Evolutionary conservation across 1,284 basidiomycete species (phyloP).

Genomic region (Xerocomus tenax): DNA sequence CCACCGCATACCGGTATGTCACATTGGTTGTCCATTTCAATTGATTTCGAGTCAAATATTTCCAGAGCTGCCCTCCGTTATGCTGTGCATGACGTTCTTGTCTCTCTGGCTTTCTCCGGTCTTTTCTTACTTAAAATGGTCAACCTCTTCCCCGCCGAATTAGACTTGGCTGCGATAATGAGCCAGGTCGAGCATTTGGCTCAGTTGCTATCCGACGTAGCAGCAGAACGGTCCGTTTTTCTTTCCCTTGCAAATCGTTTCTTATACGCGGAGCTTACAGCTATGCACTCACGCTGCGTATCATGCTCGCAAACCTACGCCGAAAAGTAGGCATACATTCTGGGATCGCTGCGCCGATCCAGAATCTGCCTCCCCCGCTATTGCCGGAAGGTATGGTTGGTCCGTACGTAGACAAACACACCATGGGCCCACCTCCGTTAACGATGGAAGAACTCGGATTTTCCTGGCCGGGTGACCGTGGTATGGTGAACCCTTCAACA

Average conservation of each 20-base stretch:
- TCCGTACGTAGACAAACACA: constrained; percentile 42
- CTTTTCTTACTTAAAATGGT: constrained; percentile 90
- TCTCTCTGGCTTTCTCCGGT: constrained; percentile 86
- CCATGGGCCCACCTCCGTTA: constrained; percentile 52
- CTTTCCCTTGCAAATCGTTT: background rate
- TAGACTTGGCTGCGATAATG: constrained; percentile 67
- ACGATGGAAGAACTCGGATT: constrained; percentile 78
- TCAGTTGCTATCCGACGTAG: constrained; percentile 73
- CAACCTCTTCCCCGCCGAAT: constrained; percentile 72
- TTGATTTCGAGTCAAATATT: constrained; percentile 1
- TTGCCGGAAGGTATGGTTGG: constrained; percentile 50
- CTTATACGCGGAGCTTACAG: constrained; percentile 32
- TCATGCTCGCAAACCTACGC: constrained; percentile 83
- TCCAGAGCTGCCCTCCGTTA: constrained; percentile 72
- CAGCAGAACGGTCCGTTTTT: constrained; percentile 62
- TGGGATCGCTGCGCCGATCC: constrained; percentile 42
- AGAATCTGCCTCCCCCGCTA: constrained; percentile 42
- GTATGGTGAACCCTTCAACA: constrained; percentile 67
- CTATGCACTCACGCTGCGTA: constrained; percentile 79
- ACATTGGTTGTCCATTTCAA: background rate
- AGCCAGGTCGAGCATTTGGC: constrained; percentile 78
- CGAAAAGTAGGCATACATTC: constrained; percentile 71
- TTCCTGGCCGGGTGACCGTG: constrained; percentile 64
- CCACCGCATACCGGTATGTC: constrained; percentile 63
- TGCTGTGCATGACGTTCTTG: constrained; percentile 87